These are phyloP conservation scores for Suhomyces terraborum DNA, from an alignment of 1,139 yeast genomes.

Conservation along the genomic window DNA sequence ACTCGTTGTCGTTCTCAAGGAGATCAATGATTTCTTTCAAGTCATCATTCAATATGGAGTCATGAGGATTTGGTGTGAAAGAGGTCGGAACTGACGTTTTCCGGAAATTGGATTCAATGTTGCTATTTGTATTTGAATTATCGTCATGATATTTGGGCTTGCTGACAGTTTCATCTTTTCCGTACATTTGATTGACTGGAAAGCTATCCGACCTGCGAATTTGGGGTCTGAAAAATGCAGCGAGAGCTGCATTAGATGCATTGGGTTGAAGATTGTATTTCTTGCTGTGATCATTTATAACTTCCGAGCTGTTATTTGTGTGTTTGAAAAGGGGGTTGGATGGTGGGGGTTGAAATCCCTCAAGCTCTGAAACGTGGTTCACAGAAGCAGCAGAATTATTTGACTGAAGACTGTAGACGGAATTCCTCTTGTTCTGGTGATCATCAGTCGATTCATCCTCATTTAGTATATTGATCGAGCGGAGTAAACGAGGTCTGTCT, in stretches of 20 bases:
- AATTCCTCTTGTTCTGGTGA: slow-evolving; percentile 5
- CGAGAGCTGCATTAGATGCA: slow-evolving; percentile 65
- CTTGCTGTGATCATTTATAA: slow-evolving; percentile 20
- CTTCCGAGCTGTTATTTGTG: slow-evolving; percentile 30
- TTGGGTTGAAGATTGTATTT: slow-evolving; percentile 42
- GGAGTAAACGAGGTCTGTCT: slow-evolving; percentile 60
- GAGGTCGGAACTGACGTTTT: slow-evolving; percentile 6
- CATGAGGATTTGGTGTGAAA: slow-evolving; percentile 11
- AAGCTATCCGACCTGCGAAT: slow-evolving; percentile 40
- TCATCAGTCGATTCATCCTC: background rate
- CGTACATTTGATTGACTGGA: slow-evolving; percentile 32
- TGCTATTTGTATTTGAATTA: too few relatives aligned
- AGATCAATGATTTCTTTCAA: slow-evolving; percentile 47
- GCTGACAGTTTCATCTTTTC: slow-evolving; percentile 10
- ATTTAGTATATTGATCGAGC: slow-evolving; percentile 21
- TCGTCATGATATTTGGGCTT: slow-evolving; percentile 4
- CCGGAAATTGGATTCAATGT: slow-evolving; percentile 3
- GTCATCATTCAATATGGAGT: slow-evolving; percentile 33
- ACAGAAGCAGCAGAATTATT: slow-evolving; percentile 15
- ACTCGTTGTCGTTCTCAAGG: slow-evolving; percentile 40
- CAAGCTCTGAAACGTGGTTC: slow-evolving; percentile 3
- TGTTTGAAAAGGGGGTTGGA: slow-evolving; percentile 16
- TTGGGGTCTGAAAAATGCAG: slow-evolving; percentile 54
- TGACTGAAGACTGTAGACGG: slow-evolving; percentile 15
- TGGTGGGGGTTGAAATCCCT: slow-evolving; percentile 13